Evolutionary conservation across 306 rosid species (phyloP), one percentile per base, ranked within the genome.

Genomic region (Vicia faba): DNA sequence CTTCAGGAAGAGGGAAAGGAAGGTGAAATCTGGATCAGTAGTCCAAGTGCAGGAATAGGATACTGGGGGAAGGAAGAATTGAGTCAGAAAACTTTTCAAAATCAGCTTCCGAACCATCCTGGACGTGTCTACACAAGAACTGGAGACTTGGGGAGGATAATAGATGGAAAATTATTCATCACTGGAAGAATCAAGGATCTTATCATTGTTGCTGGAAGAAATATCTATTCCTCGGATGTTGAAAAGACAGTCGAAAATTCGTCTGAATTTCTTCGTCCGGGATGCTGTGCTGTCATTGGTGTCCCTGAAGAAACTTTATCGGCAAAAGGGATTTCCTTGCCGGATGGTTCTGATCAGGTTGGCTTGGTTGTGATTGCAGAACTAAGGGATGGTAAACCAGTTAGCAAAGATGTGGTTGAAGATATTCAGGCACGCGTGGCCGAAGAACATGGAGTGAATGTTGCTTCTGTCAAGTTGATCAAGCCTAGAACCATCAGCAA

Each of bases 151-250:
- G 98, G 98, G 76, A 78, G 92, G 63, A 60, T 89, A 26, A 79
- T 92, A 40, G 86, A 80, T 23, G 64, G 82, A 19, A 89, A 89
- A 33, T 72, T 92, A 65, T 92, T 92, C 89, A 85, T 92, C 76
- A 92, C 95, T 1, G 98, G 98, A 64, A 89, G 98, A 75, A 92
- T 92, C 65, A 92, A 92, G 83, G 98, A 92, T 73, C 95, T 92
- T 68, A 92, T 92, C 73, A 92, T 92, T 81, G 96, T 88, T 44
- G 95, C 95, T 46, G 98, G 96, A 79, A 89, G 96, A 81, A 92
- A 92, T 20, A 78, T 89, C 16, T 92, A 92, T 83, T 88, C 95
- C 23, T 95, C 91, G 51, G 98, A 92, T 74, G 95, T 92, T 58
- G 98, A 92, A 72, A 89, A 89, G 78, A 92, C 98, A 33, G 98